phyloP scores from a whole-genome alignment of 164 flowering plant species.

The Pachysandra terminalis region DNA sequence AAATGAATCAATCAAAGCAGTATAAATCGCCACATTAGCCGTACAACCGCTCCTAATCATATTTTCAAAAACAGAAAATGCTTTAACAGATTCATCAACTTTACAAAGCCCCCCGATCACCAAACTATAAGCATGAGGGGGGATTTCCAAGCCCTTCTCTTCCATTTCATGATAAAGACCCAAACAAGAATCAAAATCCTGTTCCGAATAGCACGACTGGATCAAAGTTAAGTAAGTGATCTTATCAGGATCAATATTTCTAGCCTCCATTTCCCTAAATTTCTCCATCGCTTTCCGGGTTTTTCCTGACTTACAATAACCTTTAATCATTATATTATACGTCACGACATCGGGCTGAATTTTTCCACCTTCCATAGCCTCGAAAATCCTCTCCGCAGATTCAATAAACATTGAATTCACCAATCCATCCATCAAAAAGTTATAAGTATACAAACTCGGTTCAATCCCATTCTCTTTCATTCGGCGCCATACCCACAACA shows the following conservation, averaged over 20 bases:
- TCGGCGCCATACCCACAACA: conserved; percentile 84
- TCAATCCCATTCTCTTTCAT: conserved; percentile 89
- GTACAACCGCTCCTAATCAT: conserved; percentile 55
- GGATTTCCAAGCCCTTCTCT: conserved; percentile 77
- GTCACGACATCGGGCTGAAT: conserved; percentile 70
- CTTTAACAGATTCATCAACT: conserved; percentile 65
- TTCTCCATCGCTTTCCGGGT: conserved; percentile 55
- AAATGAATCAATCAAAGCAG: conserved; percentile 70
- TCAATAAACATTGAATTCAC: conserved; percentile 73
- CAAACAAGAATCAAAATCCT: conserved; percentile 59
- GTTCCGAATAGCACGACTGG: conserved; percentile 60
- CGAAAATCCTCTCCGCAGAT: conserved; percentile 76
- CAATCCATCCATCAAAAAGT: conserved; percentile 79
- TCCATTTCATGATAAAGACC: conserved; percentile 82
- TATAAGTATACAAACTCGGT: conserved; percentile 69
- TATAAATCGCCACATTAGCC: conserved; percentile 76
- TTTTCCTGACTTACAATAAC: conserved; percentile 75
- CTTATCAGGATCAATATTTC: conserved; percentile 63
- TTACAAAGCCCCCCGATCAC: conserved; percentile 83
- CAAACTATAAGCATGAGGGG: conserved; percentile 79
- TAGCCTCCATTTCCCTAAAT: conserved; percentile 62
- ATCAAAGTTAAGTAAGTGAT: conserved; percentile 76
- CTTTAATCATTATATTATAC: conserved; percentile 86
- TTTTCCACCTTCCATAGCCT: conserved; percentile 70
- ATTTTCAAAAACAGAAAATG: conserved; percentile 48